phyloP scores from a whole-genome alignment of 2,329 filamentous ascomycete genomes.

The Trichocomaceae sp. region DNA sequence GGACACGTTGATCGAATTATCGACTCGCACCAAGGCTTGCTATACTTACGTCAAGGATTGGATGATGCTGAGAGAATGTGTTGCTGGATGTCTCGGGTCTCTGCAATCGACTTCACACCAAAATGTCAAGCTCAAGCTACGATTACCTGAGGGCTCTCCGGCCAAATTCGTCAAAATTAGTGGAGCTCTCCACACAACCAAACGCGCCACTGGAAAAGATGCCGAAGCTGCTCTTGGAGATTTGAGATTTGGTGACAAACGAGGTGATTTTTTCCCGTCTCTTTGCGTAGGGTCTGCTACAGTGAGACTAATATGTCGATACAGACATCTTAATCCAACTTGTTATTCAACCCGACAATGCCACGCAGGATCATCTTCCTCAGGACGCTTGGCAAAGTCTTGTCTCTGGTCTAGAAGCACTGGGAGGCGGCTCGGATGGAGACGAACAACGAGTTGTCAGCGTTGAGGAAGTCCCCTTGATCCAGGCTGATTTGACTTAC shows the following conservation, averaged over 20 bases:
- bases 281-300: no score
- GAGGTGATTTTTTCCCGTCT: conserved; percentile 34
- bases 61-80: conserved; percentile 98
- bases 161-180: conserved; percentile 99
- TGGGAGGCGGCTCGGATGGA: conserved; percentile 78
- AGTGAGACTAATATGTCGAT: not conserved
- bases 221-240: conserved; percentile 90
- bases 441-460: conserved; percentile 78
- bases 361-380: conserved; percentile 73
- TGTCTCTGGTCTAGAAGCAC: conserved; percentile 86
- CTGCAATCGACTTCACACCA: conserved; percentile 96
- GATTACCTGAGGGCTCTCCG: conserved; percentile 88
- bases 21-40: conserved; percentile 88
- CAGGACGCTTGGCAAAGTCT: conserved; percentile 97
- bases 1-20: conserved; percentile 97
- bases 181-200: conserved; percentile 90
- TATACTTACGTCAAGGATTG: conserved; percentile 99
- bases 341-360: conserved; percentile 80
- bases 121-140: conserved; percentile 92
- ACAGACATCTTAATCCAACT: conserved; percentile 87
- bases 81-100: conserved; percentile 85
- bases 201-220: conserved; percentile 87
- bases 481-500: conserved; percentile 90
- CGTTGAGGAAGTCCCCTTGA: conserved; percentile 88
- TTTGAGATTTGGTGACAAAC: conserved; percentile 89